Conservation (phyloP, 345 rosid genomes). For the Dovyalis caffra region DNA sequence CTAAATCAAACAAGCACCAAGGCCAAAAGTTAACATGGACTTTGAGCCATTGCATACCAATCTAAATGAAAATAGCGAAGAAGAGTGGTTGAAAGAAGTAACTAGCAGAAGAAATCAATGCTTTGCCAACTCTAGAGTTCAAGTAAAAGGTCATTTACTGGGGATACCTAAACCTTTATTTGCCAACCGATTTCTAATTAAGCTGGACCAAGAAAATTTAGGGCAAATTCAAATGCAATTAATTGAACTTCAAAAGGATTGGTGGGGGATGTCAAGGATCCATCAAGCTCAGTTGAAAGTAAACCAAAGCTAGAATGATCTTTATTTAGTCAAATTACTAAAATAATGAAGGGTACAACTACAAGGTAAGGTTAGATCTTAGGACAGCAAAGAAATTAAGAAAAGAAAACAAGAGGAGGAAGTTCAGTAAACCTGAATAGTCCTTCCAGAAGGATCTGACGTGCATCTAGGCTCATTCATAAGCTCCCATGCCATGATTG, state of each 20-base stretch:
- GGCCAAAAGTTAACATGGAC: neutral
- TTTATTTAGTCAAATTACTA: neutral
- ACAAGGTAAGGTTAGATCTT: neutral
- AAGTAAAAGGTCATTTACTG: neutral
- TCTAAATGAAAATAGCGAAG: neutral
- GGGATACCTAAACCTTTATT: neutral
- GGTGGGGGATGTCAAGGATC: neutral
- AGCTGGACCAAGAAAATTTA: neutral
- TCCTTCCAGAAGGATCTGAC: slow-evolving; percentile 33
- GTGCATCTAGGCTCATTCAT: slow-evolving; percentile 40
- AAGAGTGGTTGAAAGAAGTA: too few relatives aligned
- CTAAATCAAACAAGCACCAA: slow-evolving; percentile 39
- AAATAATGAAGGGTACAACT: neutral
- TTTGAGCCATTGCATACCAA: too few relatives aligned
- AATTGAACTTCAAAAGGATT: neutral
- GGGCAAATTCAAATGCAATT: neutral
- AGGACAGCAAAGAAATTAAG: neutral
- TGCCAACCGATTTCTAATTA: neutral
- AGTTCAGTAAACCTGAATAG: slow-evolving; percentile 24
- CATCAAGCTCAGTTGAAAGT: neutral
- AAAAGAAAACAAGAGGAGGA: neutral
- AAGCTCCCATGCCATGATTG: slow-evolving; percentile 38
- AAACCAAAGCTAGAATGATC: neutral
- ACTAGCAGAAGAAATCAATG: neutral
- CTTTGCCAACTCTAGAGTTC: neutral